Evolutionary conservation across 1,284 basidiomycete genomes (phyloP).

Genomic region (Amylostereum chailletii): DNA sequence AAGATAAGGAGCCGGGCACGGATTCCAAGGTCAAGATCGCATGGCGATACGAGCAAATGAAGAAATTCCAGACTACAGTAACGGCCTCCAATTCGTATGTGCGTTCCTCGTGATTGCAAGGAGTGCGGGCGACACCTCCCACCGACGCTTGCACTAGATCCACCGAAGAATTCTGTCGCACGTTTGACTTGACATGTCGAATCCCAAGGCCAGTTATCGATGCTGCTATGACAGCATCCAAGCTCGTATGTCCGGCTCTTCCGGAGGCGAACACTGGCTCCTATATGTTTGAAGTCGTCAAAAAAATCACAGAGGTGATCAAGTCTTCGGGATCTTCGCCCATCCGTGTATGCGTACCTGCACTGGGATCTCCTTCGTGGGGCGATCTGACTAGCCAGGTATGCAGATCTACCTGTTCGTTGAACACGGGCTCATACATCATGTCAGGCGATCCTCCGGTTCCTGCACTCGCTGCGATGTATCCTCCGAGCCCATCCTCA

Average conservation of each 20-base stretch:
- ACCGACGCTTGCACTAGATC: constrained; percentile 28
- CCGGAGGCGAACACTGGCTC: neutral
- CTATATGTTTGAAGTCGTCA: constrained; percentile 1
- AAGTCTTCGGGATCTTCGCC: constrained; percentile 20
- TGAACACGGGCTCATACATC: constrained; percentile 3
- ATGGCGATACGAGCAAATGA: constrained; percentile 93
- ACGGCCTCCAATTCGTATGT: constrained; percentile 38
- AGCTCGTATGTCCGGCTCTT: constrained; percentile 27
- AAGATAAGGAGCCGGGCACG: constrained; percentile 23
- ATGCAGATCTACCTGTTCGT: constrained; percentile 15
- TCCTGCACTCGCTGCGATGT: constrained; percentile 58
- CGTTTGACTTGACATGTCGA: constrained; percentile 64
- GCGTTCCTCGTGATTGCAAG: constrained; percentile 13
- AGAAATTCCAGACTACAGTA: constrained; percentile 85
- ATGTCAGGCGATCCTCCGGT: constrained; percentile 56
- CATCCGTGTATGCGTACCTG: constrained; percentile 59
- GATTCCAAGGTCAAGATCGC: constrained; percentile 77
- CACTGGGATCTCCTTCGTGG: constrained; percentile 68
- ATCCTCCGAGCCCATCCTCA: constrained; percentile 50
- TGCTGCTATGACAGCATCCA: constrained; percentile 27
- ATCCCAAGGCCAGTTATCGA: constrained; percentile 44
- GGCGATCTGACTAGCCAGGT: constrained; percentile 54
- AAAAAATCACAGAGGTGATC: constrained; percentile 6
- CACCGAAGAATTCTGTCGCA: constrained; percentile 53
- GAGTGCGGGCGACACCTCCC: constrained; percentile 4